Evolutionary conservation across 768 basidiomycete genomes (phyloP), one percentile per base, ranked within the genome.

Genomic region (Leucosporidium scottii): DNA sequence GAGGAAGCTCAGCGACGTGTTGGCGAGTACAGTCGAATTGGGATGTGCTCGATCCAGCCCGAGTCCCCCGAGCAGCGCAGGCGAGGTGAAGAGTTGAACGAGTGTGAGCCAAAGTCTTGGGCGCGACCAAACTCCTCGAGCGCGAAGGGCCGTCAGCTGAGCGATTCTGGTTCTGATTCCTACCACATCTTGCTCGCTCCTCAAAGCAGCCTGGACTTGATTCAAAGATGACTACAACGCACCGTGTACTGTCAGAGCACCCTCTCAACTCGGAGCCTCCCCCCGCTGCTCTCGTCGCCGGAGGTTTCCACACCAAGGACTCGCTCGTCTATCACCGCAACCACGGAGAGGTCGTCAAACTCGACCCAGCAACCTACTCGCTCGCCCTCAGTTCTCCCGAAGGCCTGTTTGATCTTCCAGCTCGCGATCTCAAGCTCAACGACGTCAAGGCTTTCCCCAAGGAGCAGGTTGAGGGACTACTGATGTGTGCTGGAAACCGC

Each of bases 231-330:
- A 27, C 53, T 17, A 23, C 51, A 27, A 12, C 53, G 54, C 54
- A 30, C 23, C 44, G 69, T 70, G 4, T 66, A 61, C 27, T 65
- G 8, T 44, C 64, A 9, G 3, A 79, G 9, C 73, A 82, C 12
- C 88, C 87, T 3, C 85, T 84, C 79, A 89, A 89, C 74, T 87
- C 87, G 23, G 88, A 90, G 70, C 85, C 88, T 1, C 78, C 81
- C 2, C 81, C 82, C 8, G 76, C 81, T 48, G 81, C 82, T 23
- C 81, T 89, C 18, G 82, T 85, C 25, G 83, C 39, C 8, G 39
- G 85, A 71, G 85, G 85, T 73, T 75, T 81, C 9, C 67, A 84
- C 65, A 89, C 88, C 0, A 87, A 87, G 1, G 82, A 83, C 61
- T 82, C 83, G 55, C 79, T 86, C n/a, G 80, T 85, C 15, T 90